A percentile compares a stretch with the other conserved stretches of the same genome.
Evolutionary conservation across 768 basidiomycete species (phyloP).

Genomic region (Trametes gibbosa): DNA sequence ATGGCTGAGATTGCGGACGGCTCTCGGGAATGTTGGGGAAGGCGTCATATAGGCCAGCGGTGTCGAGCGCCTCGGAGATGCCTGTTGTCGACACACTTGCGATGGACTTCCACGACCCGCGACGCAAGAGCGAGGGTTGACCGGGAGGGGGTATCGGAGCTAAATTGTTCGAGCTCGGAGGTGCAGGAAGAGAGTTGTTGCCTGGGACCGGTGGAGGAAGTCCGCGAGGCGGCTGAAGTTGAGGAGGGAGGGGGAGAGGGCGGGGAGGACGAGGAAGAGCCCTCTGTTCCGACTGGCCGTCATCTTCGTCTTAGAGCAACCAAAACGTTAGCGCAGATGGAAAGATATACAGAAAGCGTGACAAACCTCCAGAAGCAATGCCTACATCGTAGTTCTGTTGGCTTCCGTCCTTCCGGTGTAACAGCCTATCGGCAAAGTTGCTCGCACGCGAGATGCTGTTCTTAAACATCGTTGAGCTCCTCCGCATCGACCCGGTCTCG

Average conservation of each 20-base stretch:
- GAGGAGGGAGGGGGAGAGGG: slow-evolving; percentile 15
- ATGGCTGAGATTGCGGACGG: not conserved
- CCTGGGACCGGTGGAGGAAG: slow-evolving; percentile 14
- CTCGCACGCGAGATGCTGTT: slow-evolving; percentile 27
- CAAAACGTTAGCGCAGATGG: not conserved
- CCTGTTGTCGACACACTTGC: slow-evolving; percentile 17
- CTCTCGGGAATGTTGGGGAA: slow-evolving; percentile 65
- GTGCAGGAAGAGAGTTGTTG: not conserved
- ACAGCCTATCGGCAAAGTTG: slow-evolving; percentile 26
- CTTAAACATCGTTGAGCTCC: slow-evolving; percentile 33
- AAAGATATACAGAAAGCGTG: not conserved
- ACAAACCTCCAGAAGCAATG: slow-evolving; percentile 16
- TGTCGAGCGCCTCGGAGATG: slow-evolving; percentile 50
- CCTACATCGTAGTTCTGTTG: slow-evolving; percentile 13
- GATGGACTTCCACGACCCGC: slow-evolving; percentile 14
- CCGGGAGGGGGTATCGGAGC: slow-evolving; percentile 5
- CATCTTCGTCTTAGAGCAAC: slow-evolving; percentile 16
- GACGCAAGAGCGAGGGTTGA: slow-evolving; percentile 11
- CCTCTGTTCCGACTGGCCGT: not conserved
- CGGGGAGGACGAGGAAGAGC: slow-evolving; percentile 14
- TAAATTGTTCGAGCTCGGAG: not conserved
- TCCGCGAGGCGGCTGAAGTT: slow-evolving; percentile 9
- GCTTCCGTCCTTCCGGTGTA: slow-evolving; percentile 23
- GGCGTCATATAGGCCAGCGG: slow-evolving; percentile 57
- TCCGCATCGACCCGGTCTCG: slow-evolving; percentile 29